These are phyloP conservation scores for Lachnellula occidentalis DNA, from an alignment of 2,329 filamentous ascomycete genomes.

Conservation along the genomic window DNA sequence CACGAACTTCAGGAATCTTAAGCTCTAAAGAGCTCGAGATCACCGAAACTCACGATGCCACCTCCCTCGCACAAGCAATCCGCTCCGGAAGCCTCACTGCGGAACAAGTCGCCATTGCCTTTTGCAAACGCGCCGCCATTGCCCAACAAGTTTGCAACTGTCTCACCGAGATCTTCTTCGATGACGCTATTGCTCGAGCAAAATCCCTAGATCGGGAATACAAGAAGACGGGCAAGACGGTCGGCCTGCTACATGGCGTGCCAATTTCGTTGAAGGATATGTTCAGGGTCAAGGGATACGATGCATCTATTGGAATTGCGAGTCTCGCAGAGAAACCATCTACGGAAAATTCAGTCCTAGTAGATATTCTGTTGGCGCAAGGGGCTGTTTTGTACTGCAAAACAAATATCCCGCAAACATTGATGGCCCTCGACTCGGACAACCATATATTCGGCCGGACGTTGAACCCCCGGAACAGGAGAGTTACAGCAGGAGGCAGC, in stretches of 20 bases:
- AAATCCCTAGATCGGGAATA: constrained; percentile 41
- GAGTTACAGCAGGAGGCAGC: constrained; percentile 55
- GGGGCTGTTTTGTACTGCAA: constrained; percentile 66
- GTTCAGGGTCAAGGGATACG: constrained; percentile 48
- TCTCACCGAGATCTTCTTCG: constrained; percentile 45
- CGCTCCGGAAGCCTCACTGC: constrained; percentile 19
- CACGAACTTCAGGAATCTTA: constrained; percentile 22
- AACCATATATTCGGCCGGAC: constrained; percentile 59
- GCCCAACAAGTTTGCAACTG: constrained; percentile 43
- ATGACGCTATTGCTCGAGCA: constrained; percentile 41
- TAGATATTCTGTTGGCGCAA: constrained; percentile 50
- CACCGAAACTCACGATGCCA: constrained; percentile 28
- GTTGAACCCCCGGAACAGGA: constrained; percentile 55
- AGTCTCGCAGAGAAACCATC: constrained; percentile 48
- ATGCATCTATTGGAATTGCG: constrained; percentile 51
- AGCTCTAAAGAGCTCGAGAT: constrained; percentile 24
- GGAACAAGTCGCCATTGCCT: constrained; percentile 39
- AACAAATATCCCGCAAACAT: constrained; percentile 60
- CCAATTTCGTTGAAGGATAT: constrained; percentile 56
- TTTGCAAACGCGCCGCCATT: constrained; percentile 45
- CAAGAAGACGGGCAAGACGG: constrained; percentile 34
- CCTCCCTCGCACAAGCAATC: constrained; percentile 23
- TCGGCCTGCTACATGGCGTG: constrained; percentile 58
- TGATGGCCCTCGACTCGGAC: constrained; percentile 49
- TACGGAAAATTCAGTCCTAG: constrained; percentile 48